phyloP scores from a whole-genome alignment of 2,329 filamentous ascomycete genomes.

The Proliferodiscus dingleyae region DNA sequence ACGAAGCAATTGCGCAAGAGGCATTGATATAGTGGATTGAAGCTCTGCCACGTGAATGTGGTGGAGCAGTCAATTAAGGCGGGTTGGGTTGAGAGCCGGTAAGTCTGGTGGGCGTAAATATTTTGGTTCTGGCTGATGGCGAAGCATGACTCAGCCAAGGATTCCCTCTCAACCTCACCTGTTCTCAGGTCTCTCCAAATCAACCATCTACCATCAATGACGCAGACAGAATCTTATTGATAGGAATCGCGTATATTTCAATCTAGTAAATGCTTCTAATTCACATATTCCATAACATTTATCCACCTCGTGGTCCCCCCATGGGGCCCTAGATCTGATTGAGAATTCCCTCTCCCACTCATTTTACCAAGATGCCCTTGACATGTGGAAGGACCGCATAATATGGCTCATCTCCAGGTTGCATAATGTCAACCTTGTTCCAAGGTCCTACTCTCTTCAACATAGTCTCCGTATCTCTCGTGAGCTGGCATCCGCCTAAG shows the following conservation, averaged over 20 bases:
- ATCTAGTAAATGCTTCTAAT: too few relatives aligned
- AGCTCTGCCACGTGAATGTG: not conserved
- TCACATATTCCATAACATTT: not conserved
- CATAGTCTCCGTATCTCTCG: conserved; percentile 24
- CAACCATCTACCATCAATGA: too few relatives aligned
- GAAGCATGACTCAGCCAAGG: not conserved
- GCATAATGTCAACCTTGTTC: conserved; percentile 24
- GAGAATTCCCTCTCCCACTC: too few relatives aligned
- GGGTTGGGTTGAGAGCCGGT: not conserved
- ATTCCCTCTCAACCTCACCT: not conserved
- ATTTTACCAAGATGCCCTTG: conserved; percentile 26
- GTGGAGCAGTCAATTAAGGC: too few relatives aligned
- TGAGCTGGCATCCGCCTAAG: conserved; percentile 26
- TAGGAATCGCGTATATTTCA: too few relatives aligned
- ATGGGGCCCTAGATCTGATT: too few relatives aligned
- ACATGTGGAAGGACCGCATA: conserved; percentile 27
- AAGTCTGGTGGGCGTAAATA: not conserved
- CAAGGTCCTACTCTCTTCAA: conserved; percentile 23
- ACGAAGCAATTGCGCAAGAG: conserved; percentile 11
- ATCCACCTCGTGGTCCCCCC: too few relatives aligned
- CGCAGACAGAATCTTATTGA: too few relatives aligned
- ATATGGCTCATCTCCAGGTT: conserved; percentile 17
- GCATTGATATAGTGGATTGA: conserved; percentile 14
- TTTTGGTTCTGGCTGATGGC: not conserved
- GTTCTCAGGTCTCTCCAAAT: too few relatives aligned